Evolutionary conservation across 1,284 basidiomycete genomes (phyloP), one percentile per base, ranked within the genome.

Genomic region (Neonothopanus nambi): DNA sequence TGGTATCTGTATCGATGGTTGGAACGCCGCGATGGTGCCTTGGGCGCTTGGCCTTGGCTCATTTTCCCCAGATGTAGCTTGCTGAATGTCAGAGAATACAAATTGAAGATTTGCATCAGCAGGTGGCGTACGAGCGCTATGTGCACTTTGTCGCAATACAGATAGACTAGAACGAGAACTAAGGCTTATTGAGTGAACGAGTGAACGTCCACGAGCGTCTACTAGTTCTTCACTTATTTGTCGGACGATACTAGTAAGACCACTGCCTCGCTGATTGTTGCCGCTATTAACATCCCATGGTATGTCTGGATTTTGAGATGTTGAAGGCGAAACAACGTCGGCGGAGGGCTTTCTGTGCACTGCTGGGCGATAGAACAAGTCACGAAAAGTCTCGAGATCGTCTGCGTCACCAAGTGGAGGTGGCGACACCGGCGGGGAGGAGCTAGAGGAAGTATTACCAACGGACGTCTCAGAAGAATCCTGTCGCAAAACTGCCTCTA

Each of bases 331-430:
- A 26, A 62, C 49, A 38, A 60, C 60, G 33, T 44, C 13, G 37
- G 38, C 18, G 45, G 59, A 51, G 49, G 41, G 23, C 26, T 52
- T 65, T 64, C 66, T 67, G 15, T 63, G 55, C 1, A 54, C 49
- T 21, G 48, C 49, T 11, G 57, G 47, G 41, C 73, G 73, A 62
- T 86, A 89, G 67, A 90, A 90, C 11, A 90, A 70, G 61, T 89
- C 84, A 33, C 79, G 79, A 70, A 85, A 90, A 21, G 79, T 75
- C 23, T 87, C 84, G 5, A 89, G 72, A 58, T 88, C 85, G 52
- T 86, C 84, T 0, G 76, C 72, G 51, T 73, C 77, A 15, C 80
- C 79, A 39, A 87, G 65, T 52, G 71, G 75, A 36, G 63, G 79
- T 66, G 68, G 74, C 41, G 71, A 81, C 55, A 63, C 64, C 57